Evolutionary conservation across 257 asterid species (phyloP), one percentile per base, ranked within the genome.

Genomic region (Forsythia suspensa): DNA sequence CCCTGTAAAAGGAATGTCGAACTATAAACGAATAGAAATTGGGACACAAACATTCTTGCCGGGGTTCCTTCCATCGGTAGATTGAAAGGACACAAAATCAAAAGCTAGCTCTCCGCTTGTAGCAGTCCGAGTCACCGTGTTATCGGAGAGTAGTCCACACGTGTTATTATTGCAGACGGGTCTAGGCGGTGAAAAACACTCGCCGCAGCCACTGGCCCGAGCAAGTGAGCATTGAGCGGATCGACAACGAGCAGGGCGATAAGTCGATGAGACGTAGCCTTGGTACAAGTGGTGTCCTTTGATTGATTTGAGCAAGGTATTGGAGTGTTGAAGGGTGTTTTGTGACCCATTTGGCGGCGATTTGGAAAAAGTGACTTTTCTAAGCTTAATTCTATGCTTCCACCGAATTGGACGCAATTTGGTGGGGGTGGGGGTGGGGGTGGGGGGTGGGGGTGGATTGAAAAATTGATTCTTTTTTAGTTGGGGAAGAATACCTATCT

Each of bases 101-200:
- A 88, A 84, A 0, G 91, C 93, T 0, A 90, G 82, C 84, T 90
- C 98, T 29, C 96, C 92, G 0, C 82, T 6, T 0, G 90, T 87
- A 51, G 88, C 80, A 0, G 87, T 76, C 0, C 52, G 74, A 12
- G 46, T 87, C 76, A 91, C 67, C 0, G 94, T 86, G 85, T 90
- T 91, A 78, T 79, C 91, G 0, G 87, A 91, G 0, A 20, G 1
- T 0, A 77, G 16, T 4, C 83, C 71, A 36, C 98, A 93, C 0
- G 90, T 84, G 77, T 87, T 84, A 76, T 79, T 85, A 81, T 90
- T 91, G 89, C 94, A 91, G 0, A 95, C 94, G 7, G 94, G 95
- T 6, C 85, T 38, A 0, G 95, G 88, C 11, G 80, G 87, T 36
- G 34, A 29, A 69, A 73, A 71, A 52, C 91, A 92, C 12, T 85